Evolutionary conservation across 805 yeast species (phyloP), one percentile per base, ranked within the genome.

Genomic region (Kurtzmaniella fragi): DNA sequence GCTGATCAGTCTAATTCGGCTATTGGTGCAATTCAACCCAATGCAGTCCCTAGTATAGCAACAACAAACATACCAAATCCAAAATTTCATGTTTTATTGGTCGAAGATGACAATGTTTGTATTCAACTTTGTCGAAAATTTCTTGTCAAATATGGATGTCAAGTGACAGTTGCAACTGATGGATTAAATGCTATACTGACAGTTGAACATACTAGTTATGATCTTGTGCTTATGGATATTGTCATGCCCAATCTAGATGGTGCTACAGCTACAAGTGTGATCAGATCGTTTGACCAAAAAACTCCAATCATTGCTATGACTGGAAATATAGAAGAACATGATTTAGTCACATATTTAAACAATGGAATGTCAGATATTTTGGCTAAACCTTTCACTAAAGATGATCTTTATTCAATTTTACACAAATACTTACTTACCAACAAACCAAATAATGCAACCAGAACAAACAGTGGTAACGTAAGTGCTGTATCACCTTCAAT

Each of bases 221-320:
- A 84, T 59, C 64, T 85, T 42, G 91, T 85, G 1, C 59, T 85
- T 32, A 85, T 85, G 95, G 95, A 85, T 62, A 85, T 85, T 38
- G 91, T 85, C 16, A 85, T 85, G 93, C 95, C 95, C 10, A 84
- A 83, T 56, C 61, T 85, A 49, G 88, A 87, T 65, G 88, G 96
- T 52, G 89, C 90, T 15, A 82, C 95, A 2, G 96, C 96, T 1
- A 84, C 96, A 1, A 83, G 91, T 31, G 79, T 91, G 32, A 88
- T 93, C 35, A 73, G 98, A 49, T 79, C 83, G 14, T 86, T 87
- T 56, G 95, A 89, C 58, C 77, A 78, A 15, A 75, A 75, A 39
- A 87, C 96, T 0, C 98, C 98, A 10, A 86, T 93, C 45, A 83
- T 93, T 48, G 95, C 95, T 25, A 87, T 87, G 95, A 87, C 96